Evolutionary conservation across 2,329 filamentous ascomycete species (phyloP).

Genomic region (Metarhizium rileyi): DNA sequence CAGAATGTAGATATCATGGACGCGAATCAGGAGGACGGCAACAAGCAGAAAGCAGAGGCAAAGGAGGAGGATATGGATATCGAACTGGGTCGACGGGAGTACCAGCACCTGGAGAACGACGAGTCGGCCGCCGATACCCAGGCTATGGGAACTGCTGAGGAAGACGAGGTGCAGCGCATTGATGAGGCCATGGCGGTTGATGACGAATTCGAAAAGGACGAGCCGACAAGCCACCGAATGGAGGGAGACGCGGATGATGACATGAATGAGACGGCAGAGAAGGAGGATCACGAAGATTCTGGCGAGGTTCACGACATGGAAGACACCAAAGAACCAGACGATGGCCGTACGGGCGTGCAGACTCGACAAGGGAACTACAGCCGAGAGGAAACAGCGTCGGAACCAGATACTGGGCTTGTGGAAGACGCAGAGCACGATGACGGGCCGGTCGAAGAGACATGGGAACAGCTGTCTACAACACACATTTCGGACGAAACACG

Average conservation of each 20-base stretch:
- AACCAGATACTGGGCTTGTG: constrained; percentile 27
- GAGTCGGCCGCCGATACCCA: constrained; percentile 76
- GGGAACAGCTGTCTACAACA: constrained; percentile 60
- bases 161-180: constrained; percentile 77
- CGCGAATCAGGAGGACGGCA: constrained; percentile 33
- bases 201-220: constrained; percentile 57
- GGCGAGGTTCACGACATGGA: constrained; percentile 28
- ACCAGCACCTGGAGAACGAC: constrained; percentile 86
- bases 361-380: constrained; percentile 50
- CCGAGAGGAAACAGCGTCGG: constrained; percentile 34
- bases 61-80: constrained; percentile 46
- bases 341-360: constrained; percentile 49
- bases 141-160: constrained; percentile 77
- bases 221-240: constrained; percentile 35
- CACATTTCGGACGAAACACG: constrained; percentile 47
- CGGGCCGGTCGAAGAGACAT: constrained; percentile 41
- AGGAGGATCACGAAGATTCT: constrained; percentile 30
- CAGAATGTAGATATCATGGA: constrained; percentile 75
- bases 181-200: constrained; percentile 87
- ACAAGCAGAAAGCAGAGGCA: constrained; percentile 36
- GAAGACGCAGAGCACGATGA: constrained; percentile 41
- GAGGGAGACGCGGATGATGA: constrained; percentile 44
- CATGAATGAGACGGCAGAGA: constrained; percentile 31
- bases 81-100: constrained; percentile 74
- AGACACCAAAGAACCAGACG: constrained; percentile 33